Conservation (phyloP, 345 rosid genomes). For the Citrus hindsii region DNA sequence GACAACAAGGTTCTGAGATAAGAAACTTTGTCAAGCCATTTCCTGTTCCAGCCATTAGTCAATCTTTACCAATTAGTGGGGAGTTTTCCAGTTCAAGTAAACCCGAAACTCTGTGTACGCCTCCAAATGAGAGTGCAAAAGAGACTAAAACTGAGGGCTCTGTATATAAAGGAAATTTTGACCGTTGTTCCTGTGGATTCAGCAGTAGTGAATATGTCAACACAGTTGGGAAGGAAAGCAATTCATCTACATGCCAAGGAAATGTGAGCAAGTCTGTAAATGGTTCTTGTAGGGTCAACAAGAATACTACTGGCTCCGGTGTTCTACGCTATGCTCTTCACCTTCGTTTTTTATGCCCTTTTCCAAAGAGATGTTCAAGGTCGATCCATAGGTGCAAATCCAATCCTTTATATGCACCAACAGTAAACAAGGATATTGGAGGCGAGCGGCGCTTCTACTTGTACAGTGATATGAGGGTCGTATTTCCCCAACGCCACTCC, state of each 20-base stretch:
- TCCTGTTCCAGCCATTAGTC: constrained; percentile 6
- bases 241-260: constrained; percentile 13
- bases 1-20: constrained; percentile 21
- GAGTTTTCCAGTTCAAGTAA: neutral
- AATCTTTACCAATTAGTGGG: constrained; percentile 10
- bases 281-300: constrained; percentile 35
- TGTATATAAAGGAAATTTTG: neutral
- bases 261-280: constrained; percentile 21
- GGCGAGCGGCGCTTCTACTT: constrained; percentile 41
- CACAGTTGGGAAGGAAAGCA: constrained; percentile 4
- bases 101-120: neutral
- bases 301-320: constrained; percentile 29
- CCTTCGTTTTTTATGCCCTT: constrained; percentile 48
- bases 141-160: constrained; percentile 20
- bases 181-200: constrained; percentile 4
- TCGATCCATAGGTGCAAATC: constrained; percentile 34
- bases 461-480: constrained; percentile 49
- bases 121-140: constrained; percentile 12
- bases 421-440: constrained; percentile 17
- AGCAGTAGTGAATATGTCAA: neutral
- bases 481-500: constrained; percentile 62
- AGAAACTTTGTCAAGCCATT: constrained; percentile 17
- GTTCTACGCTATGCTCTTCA: constrained; percentile 58
- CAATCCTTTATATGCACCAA: constrained; percentile 17
- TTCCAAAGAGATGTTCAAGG: constrained; percentile 33